Base-by-base conservation (phyloP, 2,329 filamentous ascomycete genomes). In the Fusarium sp. region DNA sequence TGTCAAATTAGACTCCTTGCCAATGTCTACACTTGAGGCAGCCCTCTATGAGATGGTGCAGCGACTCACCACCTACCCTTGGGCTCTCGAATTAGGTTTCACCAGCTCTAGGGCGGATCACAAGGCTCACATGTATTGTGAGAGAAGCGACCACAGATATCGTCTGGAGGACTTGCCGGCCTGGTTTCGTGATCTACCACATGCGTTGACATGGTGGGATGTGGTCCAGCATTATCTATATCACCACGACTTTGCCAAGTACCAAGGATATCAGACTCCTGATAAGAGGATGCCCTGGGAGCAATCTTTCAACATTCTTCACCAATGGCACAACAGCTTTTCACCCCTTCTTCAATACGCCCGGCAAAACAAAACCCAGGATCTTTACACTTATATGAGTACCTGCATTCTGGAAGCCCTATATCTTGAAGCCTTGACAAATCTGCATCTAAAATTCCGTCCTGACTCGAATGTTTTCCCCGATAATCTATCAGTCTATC, bases 171-270 rank as follows among this genome's bases (percentile, higher is more conserved):
- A 77, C 0, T 65, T 77, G 38, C 75, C 75, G 2, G 35, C 47
- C 13, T 73, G 54, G 6, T 77, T 77, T 20, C 42, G 50, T 14
- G 75, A 77, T 40, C 52, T 76, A 20, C 33, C 61, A 0, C 36
- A 76, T 18, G 75, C 73, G 2, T 31, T 74, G 3, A 61, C 29
- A 14, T 77, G 75, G 75, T 77, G 71, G 75, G 73, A 75, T 13
- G 63, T 69, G 5, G 50, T 66, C 3, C 75, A 77, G 10, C 67
- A 77, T 18, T 59, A 74, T 16, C 14, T 77, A 0, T 57, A 54
- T 2, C 67, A 74, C 2, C 73, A 66, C 13, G 36, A 59, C 29
- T 11, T 7, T 54, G 38, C 1, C 22, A 68, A 62, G 35, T 2
- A 52, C 59, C 6, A 4, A 36, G 38, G 27, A 25, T 8, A 25